Base-by-base conservation (phyloP, 768 basidiomycete species). In the Pisolithus tinctorius region DNA sequence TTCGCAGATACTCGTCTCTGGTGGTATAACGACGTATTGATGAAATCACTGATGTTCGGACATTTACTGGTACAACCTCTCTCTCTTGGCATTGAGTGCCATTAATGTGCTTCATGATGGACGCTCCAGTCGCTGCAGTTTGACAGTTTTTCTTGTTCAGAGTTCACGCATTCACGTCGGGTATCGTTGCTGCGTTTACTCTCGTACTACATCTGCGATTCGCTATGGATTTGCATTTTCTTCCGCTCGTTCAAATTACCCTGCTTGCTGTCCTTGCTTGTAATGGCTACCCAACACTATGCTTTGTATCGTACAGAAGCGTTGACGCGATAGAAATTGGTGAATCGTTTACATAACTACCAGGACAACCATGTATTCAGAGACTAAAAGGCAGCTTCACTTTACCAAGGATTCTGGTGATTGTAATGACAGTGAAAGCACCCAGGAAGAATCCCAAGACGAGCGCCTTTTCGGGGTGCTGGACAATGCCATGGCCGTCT, bases 291-390 rank as follows among this genome's bases (percentile, higher is more conserved):
- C 56, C 43, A 47, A 41, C 44, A 54, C 55, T 49, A 53, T 56
- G 63, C 56, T 60, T 51, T 66, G 64, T 68, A 66, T 58, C 62
- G 58, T 66, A 66, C 58, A 60, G 49, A 50, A 34, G 31, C 17
- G 31, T 47, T 36, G 45, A 47, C 17, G 45, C 34, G 27, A 25
- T 47, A 47, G 45, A 47, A 47, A 34, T 14, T 20, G 8, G 40
- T 17, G 17, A 20, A 20, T 20, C n/a, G 6, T 20, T 25, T 20
- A 20, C 20, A 37, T 10, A 17, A 23, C 40, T 7, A 2, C n/a
- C n/a, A 14, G n/a, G 17, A 41, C 40, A 41, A 13, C 11, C 14
- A 44, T 40, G 9, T 9, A 42, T 20, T 6, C 4, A 9, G 11
- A 7, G 6, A 27, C n/a, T 14, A 27, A n/a, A 27, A n/a, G 16